A percentile compares a stretch with the other conserved stretches of the same genome.
phyloP scores from a whole-genome alignment of 2,329 filamentous ascomycete species.

The Epichloe aotearoae region DNA sequence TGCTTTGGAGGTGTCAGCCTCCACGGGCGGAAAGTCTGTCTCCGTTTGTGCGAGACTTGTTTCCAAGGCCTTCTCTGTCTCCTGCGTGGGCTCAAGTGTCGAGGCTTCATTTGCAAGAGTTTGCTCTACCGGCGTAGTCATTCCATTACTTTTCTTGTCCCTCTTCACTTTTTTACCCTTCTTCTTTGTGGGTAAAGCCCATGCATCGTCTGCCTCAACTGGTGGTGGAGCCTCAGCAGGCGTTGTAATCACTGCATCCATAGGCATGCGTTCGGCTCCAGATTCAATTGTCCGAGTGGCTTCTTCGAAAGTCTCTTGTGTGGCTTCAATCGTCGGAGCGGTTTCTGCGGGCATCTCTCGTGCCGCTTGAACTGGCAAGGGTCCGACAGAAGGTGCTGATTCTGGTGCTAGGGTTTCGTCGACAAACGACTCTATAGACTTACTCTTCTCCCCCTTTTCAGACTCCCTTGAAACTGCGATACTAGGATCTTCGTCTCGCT shows the following conservation, averaged over 20 bases:
- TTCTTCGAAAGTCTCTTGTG: background rate
- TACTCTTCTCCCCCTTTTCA: constrained; percentile 22
- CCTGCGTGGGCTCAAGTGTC: background rate
- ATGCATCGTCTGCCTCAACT: background rate
- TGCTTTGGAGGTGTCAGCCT: background rate
- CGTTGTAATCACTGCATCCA: background rate
- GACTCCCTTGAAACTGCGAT: constrained; percentile 28
- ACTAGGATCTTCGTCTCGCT: constrained; percentile 13
- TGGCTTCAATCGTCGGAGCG: background rate
- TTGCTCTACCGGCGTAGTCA: background rate
- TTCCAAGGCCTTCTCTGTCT: background rate
- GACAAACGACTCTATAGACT: background rate
- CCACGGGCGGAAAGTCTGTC: background rate
- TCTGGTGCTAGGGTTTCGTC: background rate
- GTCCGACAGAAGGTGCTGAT: background rate
- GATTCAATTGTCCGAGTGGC: background rate
- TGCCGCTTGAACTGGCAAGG: background rate
- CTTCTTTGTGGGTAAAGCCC: constrained; percentile 2
- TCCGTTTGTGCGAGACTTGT: background rate
- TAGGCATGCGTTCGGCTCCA: background rate
- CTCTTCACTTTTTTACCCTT: constrained; percentile 5
- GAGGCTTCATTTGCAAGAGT: background rate
- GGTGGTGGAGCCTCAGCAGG: background rate
- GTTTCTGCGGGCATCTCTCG: background rate
- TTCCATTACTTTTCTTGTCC: background rate